phyloP scores from a whole-genome alignment of 1,284 basidiomycete species.

The Afroboletus lepidellus region DNA sequence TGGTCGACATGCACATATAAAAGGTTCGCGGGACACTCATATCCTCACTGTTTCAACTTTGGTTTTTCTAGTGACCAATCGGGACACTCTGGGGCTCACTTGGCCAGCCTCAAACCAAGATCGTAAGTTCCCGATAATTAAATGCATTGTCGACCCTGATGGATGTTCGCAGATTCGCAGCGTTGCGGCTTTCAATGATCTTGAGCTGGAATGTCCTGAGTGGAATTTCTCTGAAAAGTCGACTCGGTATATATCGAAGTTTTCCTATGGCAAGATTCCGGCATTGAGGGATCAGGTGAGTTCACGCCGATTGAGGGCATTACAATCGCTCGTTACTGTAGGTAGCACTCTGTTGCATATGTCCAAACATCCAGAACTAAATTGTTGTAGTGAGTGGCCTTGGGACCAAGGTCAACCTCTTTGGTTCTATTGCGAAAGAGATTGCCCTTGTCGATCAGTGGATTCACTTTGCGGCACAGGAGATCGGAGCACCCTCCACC shows the following conservation, averaged over 20 bases:
- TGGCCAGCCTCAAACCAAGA: conserved; percentile 3
- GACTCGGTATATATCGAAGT: conserved; percentile 42
- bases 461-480: conserved; percentile 48
- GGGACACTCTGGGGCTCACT: conserved; percentile 3
- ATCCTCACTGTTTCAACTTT: too few species aligned
- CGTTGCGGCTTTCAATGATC: conserved; percentile 13
- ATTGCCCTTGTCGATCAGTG: conserved; percentile 51
- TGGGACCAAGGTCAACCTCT: conserved; percentile 45
- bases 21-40: too few species aligned
- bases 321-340: conserved; percentile 59
- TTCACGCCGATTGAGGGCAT: conserved; percentile 49
- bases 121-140: neutral
- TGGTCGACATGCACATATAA: too few species aligned
- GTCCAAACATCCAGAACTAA: neutral
- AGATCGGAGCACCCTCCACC: conserved; percentile 26
- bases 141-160: too few species aligned
- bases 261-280: conserved; percentile 48
- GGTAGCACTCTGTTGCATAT: neutral
- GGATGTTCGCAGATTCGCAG: neutral
- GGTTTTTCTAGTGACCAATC: neutral
- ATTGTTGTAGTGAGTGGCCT: conserved; percentile 41
- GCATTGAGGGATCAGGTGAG: conserved; percentile 51
- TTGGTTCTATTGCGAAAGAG: conserved; percentile 39
- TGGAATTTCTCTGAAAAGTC: conserved; percentile 34
- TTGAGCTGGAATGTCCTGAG: conserved; percentile 12